Percentiles rank a stretch among this genome's conserved stretches.
Conservation (phyloP, 2,329 filamentous ascomycete species). For the Fusarium setosum region DNA sequence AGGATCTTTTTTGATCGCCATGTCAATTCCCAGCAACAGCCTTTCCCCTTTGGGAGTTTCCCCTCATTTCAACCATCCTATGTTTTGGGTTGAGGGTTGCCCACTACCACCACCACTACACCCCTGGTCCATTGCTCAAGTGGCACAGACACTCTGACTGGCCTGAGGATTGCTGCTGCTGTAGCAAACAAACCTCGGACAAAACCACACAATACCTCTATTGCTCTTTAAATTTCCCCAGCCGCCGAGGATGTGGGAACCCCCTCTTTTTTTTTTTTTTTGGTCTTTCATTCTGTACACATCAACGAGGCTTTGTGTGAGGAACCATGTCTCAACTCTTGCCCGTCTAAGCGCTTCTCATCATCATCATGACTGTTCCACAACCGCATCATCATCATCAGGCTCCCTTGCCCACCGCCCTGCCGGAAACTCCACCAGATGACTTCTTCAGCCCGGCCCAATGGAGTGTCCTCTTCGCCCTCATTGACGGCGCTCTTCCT, state of each 20-base stretch:
- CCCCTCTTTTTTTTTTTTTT: neutral
- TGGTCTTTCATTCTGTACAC: neutral
- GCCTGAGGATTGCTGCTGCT: neutral
- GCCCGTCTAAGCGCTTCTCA: conserved; percentile 17
- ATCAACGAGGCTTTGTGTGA: conserved; percentile 18
- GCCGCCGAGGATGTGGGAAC: neutral
- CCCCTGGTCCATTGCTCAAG: conserved; percentile 7
- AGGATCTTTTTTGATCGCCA: conserved; percentile 7
- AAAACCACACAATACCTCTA: neutral
- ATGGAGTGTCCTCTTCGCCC: conserved; percentile 65
- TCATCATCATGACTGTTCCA: conserved; percentile 26
- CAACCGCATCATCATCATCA: conserved; percentile 22
- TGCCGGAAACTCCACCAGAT: conserved; percentile 43
- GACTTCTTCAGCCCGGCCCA: conserved; percentile 59
- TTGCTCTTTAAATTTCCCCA: neutral
- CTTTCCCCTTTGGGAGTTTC: conserved; percentile 34
- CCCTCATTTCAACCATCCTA: conserved; percentile 22
- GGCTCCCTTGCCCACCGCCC: conserved; percentile 31
- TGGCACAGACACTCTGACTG: conserved; percentile 20
- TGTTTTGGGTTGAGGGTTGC: neutral
- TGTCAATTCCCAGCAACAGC: conserved; percentile 3
- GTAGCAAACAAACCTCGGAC: neutral
- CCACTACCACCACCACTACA: neutral
- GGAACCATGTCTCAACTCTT: conserved; percentile 22
- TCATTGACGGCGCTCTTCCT: conserved; percentile 71